A percentile compares a stretch with the other conserved stretches of the same genome.
phyloP scores from a whole-genome alignment of 2,329 filamentous ascomycete genomes.

The Biscogniauxia marginata region DNA sequence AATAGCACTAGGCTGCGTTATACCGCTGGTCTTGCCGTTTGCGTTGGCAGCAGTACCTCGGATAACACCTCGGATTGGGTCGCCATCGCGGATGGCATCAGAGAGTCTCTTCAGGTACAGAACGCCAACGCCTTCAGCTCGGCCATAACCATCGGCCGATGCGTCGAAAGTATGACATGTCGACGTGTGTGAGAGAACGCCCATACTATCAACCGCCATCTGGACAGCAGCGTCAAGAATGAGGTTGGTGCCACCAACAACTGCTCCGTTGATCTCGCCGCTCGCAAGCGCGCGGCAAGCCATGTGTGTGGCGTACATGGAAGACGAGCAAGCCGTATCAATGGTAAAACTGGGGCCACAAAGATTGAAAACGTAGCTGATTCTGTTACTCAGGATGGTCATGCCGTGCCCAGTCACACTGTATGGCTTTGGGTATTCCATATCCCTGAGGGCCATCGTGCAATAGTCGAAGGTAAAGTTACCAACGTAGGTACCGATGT shows the following conservation, averaged over 20 bases:
- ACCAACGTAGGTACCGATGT: constrained; percentile 6
- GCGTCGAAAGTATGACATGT: constrained; percentile 32
- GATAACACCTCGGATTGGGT: constrained; percentile 30
- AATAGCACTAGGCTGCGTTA: constrained; percentile 27
- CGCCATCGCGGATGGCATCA: constrained; percentile 27
- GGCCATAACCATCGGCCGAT: constrained; percentile 30
- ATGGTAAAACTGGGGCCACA: constrained; percentile 21
- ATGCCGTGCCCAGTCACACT: constrained; percentile 4
- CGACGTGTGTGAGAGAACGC: constrained; percentile 34
- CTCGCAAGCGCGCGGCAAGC: constrained; percentile 28
- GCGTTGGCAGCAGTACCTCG: constrained; percentile 27
- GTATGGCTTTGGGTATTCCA: constrained; percentile 8
- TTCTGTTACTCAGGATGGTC: constrained; percentile 10
- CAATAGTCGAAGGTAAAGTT: constrained; percentile 9
- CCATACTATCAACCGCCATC: constrained; percentile 31
- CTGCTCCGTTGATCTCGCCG: constrained; percentile 33
- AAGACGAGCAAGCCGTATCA: constrained; percentile 39
- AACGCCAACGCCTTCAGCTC: constrained; percentile 21
- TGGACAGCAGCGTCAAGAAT: constrained; percentile 32
- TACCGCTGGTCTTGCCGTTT: constrained; percentile 28
- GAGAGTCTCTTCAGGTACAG: constrained; percentile 27
- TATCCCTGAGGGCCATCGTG: constrained; percentile 5
- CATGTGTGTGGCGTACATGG: constrained; percentile 34
- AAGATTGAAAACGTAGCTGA: constrained; percentile 12
- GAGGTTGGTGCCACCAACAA: constrained; percentile 38